Evolutionary conservation across 768 basidiomycete genomes (phyloP).

Genomic region (Lactifluus piperatus): DNA sequence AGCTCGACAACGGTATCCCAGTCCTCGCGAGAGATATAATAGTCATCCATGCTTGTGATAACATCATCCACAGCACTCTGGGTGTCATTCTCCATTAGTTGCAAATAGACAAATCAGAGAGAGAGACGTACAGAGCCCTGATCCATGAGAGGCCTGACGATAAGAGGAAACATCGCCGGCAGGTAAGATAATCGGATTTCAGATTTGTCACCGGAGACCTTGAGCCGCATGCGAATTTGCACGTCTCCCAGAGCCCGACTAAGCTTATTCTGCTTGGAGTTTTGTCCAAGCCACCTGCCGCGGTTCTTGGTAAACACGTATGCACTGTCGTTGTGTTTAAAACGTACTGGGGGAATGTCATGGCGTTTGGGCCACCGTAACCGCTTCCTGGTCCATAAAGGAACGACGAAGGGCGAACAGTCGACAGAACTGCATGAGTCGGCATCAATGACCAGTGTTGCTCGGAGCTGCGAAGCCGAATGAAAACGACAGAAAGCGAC

Average conservation of each 20-base stretch:
- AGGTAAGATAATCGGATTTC: conserved; percentile 92
- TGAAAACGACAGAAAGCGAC: neutral
- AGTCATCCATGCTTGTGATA: conserved; percentile 87
- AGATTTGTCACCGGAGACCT: conserved; percentile 79
- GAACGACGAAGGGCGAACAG: conserved; percentile 78
- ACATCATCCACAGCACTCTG: conserved; percentile 76
- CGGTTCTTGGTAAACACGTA: neutral
- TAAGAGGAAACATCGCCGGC: conserved; percentile 74
- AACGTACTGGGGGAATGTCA: conserved; percentile 79
- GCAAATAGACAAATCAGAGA: neutral
- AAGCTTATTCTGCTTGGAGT: conserved; percentile 86
- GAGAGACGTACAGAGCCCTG: conserved; percentile 55
- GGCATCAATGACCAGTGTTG: conserved; percentile 98
- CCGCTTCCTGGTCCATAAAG: conserved; percentile 66
- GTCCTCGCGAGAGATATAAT: conserved; percentile 88
- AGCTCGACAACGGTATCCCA: conserved; percentile 96
- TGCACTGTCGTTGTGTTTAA: too few relatives aligned
- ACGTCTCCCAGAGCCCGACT: conserved; percentile 76
- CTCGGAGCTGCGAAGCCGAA: conserved; percentile 49
- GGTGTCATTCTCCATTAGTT: neutral
- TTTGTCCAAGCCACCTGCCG: conserved; percentile 91
- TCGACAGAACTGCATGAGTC: conserved; percentile 83
- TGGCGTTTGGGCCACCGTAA: conserved; percentile 55
- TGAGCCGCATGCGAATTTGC: conserved; percentile 91
- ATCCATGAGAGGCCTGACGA: conserved; percentile 73